A percentile compares a stretch with the other conserved stretches of the same genome.
These are phyloP conservation scores for Drosera capensis DNA, from an alignment of 148 eudicot genomes.

Conservation along the genomic window DNA sequence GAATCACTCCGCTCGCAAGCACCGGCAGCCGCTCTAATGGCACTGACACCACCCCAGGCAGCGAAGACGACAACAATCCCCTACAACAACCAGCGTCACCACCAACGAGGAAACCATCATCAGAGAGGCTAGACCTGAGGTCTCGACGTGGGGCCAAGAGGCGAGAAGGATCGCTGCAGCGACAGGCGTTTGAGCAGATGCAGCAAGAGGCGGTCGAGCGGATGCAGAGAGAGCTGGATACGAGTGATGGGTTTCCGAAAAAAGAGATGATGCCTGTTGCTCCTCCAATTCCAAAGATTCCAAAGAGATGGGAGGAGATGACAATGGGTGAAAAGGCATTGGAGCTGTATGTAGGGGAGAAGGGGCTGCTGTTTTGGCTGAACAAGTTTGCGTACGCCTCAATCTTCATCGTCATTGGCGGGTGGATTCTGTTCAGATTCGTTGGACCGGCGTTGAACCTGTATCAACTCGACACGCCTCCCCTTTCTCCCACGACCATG, in stretches of 20 bases:
- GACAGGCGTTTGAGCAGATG: no score
- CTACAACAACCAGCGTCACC: constrained; percentile 6
- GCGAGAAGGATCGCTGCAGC: no score
- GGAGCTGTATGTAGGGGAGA: constrained; percentile 69
- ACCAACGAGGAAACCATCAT: constrained; percentile 5
- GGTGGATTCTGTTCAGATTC: constrained; percentile 72
- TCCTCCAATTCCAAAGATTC: background rate
- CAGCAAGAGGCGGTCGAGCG: no score
- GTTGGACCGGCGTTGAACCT: constrained; percentile 73
- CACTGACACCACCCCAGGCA: background rate
- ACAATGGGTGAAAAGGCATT: constrained; percentile 42
- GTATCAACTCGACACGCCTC: constrained; percentile 71
- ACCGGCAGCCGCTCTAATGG: background rate
- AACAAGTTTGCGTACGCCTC: constrained; percentile 89
- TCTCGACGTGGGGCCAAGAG: constrained; percentile 33
- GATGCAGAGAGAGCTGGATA: constrained; percentile 7
- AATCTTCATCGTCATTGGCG: constrained; percentile 57
- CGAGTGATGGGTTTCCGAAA: background rate
- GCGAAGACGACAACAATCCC: background rate
- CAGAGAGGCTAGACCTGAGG: constrained; percentile 26
- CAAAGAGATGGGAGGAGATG: constrained; percentile 73
- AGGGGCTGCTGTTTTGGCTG: constrained; percentile 61
- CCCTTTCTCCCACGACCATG: constrained; percentile 32
- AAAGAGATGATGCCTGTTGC: constrained; percentile 4
- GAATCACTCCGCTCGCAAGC: background rate